Base-by-base conservation (phyloP, 2,329 filamentous ascomycete species). In the Ceratocystis albifundus region DNA sequence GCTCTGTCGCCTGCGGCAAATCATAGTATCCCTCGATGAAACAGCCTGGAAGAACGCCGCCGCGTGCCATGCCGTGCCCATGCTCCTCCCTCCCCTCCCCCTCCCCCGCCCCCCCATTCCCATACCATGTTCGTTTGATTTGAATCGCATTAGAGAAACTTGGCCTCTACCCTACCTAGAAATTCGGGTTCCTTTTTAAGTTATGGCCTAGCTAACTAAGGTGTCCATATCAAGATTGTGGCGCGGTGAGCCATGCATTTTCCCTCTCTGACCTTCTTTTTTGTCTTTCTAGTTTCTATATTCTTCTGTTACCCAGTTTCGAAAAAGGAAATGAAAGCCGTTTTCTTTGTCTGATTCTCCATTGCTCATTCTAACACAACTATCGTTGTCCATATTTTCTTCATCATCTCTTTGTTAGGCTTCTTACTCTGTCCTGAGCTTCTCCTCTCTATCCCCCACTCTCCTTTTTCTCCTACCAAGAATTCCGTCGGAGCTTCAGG, bases 221-320 rank as follows among this genome's bases (percentile, higher is more conserved):
- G 48, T 53, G 48, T 53, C 48, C 48, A 53, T 53, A 53, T 28
- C 48, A 53, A 41, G 48, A 53, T 53, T 53, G 48, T 53, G 48
- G 48, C 48, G 48, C 48, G 48, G 48, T 15, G 22, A 25, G 15
- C 48, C 48, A 53, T 53, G 10, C 45, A 64, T 55, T 20, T 25
- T 2, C 20, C 22, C 53, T 41, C 15, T 17, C 15, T 45, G 8
- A 57, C 65, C 30, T 50, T 41, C 6, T 53, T 53, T 53, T 53
- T 53, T n/a, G n/a, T 53, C 22, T 53, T 28, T 41, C 22, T 53
- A 28, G 22, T 28, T 53, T 28, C 22, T 25, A 53, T 4, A 8
- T 22, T 6, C 48, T 53, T 28, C 10, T 10, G 20, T 53, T 12
- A 41, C 28, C 20, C 22, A 53, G 28, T 53, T 25, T 53, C 28